These are phyloP conservation scores for Beta corolliflora DNA, from an alignment of 179 eudicot genomes.

Conservation along the genomic window DNA sequence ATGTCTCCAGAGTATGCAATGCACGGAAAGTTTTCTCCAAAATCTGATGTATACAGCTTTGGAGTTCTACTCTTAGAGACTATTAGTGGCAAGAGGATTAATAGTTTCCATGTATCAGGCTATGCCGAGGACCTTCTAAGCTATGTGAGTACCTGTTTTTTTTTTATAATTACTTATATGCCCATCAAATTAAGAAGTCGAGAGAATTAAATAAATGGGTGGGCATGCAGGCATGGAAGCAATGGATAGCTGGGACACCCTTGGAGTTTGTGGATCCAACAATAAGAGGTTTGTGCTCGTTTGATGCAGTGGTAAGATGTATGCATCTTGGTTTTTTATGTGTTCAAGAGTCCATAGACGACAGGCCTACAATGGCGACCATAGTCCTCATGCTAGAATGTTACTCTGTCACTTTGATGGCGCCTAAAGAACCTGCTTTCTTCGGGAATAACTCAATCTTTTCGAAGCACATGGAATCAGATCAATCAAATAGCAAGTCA, in stretches of 20 bases:
- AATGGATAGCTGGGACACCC: conserved; percentile 7
- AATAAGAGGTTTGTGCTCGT: conserved; percentile 14
- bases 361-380: conserved; percentile 27
- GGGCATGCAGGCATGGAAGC: conserved; percentile 20
- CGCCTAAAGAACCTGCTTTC: conserved; percentile 30
- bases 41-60: conserved; percentile 30
- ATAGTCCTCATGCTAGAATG: conserved; percentile 27
- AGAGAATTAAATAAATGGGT: background rate
- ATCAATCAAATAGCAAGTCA: no score
- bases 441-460: no score
- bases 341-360: conserved; percentile 18
- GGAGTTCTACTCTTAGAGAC: conserved; percentile 23
- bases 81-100: conserved; percentile 26
- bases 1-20: conserved; percentile 34
- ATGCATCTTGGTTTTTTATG: conserved; percentile 28
- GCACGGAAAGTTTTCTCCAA: conserved; percentile 25
- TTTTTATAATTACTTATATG: no score
- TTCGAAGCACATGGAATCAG: no score
- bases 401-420: conserved; percentile 23
- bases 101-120: conserved; percentile 11
- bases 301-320: conserved; percentile 6
- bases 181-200: no score
- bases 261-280: conserved; percentile 23
- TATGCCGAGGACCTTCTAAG: conserved; percentile 21
- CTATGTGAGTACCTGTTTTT: conserved; percentile 16